Percentiles rank a stretch among this genome's conserved stretches.
Evolutionary conservation across 2,329 filamentous ascomycete species (phyloP).

Genomic region (Fusarium torulosum): DNA sequence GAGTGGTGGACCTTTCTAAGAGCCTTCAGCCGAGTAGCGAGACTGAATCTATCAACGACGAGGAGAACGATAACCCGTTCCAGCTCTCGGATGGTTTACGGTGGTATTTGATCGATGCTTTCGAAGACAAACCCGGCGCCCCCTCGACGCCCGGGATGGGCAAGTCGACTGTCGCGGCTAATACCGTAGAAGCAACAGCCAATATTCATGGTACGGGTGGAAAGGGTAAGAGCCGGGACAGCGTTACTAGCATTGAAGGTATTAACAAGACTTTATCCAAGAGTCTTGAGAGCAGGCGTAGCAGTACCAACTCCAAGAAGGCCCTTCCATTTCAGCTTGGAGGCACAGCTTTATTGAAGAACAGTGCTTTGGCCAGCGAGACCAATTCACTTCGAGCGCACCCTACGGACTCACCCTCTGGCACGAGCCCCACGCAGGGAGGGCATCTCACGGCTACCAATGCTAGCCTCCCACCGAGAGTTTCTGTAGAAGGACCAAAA

Average conservation of each 20-base stretch:
- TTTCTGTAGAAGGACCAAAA: conserved; percentile 28
- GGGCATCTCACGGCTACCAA: conserved; percentile 45
- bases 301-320: conserved; percentile 87
- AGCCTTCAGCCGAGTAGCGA: conserved; percentile 69
- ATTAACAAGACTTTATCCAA: conserved; percentile 85
- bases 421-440: conserved; percentile 57
- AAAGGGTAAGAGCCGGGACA: conserved; percentile 60
- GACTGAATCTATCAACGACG: conserved; percentile 66
- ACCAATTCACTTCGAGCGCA: conserved; percentile 69
- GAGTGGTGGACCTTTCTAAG: conserved; percentile 91
- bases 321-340: conserved; percentile 68
- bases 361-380: conserved; percentile 67
- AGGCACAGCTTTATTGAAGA: conserved; percentile 59
- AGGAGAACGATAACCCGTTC: conserved; percentile 96
- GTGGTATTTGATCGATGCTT: conserved; percentile 95
- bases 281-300: conserved; percentile 90
- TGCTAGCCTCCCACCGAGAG: conserved; percentile 34
- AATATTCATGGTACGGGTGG: conserved; percentile 67
- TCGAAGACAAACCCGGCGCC: conserved; percentile 91
- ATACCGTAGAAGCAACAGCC: conserved; percentile 87
- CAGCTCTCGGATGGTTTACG: conserved; percentile 93
- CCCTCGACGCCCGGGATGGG: conserved; percentile 93
- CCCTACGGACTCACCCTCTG: conserved; percentile 57
- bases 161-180: conserved; percentile 90
- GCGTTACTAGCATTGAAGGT: conserved; percentile 73